A percentile compares a stretch with the other conserved stretches of the same genome.
Evolutionary conservation across 2,329 filamentous ascomycete species (phyloP).

Genomic region (Aspergillus aculeatus): DNA sequence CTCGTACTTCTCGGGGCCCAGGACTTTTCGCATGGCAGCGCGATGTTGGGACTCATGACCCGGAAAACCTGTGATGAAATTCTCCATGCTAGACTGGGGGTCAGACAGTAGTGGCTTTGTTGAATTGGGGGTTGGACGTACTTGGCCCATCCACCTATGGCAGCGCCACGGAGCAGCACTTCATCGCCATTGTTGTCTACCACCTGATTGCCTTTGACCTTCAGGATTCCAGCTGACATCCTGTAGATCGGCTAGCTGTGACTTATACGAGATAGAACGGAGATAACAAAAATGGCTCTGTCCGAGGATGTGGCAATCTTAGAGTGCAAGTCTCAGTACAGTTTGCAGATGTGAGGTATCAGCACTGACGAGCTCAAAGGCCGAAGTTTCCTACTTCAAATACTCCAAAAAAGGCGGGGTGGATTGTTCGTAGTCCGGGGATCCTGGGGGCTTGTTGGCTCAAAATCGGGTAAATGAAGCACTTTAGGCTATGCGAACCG

Average conservation of each 20-base stretch:
- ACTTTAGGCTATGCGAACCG: neutral
- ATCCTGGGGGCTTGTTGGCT: neutral
- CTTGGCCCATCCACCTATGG: conserved; percentile 49
- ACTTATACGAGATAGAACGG: neutral
- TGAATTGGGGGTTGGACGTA: conserved; percentile 13
- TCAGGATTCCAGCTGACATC: conserved; percentile 40
- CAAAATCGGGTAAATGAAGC: neutral
- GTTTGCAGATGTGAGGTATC: neutral
- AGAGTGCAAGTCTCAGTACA: neutral
- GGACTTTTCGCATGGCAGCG: conserved; percentile 52
- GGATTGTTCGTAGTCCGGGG: neutral
- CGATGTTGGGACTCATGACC: conserved; percentile 59
- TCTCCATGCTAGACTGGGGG: conserved; percentile 50
- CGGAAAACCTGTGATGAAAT: conserved; percentile 64
- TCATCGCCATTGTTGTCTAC: conserved; percentile 47
- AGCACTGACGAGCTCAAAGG: neutral
- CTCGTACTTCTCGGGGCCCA: conserved; percentile 57
- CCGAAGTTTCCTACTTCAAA: neutral
- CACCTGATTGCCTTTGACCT: conserved; percentile 45
- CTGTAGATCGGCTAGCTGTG: conserved; percentile 1
- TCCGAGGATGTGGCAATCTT: neutral
- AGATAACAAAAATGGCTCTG: neutral
- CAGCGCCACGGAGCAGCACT: conserved; percentile 51
- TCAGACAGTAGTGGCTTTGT: too few relatives aligned
- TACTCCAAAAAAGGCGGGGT: neutral